Evolutionary conservation across 805 yeast species (phyloP).

Genomic region (Saccharomycopsis malanga): DNA sequence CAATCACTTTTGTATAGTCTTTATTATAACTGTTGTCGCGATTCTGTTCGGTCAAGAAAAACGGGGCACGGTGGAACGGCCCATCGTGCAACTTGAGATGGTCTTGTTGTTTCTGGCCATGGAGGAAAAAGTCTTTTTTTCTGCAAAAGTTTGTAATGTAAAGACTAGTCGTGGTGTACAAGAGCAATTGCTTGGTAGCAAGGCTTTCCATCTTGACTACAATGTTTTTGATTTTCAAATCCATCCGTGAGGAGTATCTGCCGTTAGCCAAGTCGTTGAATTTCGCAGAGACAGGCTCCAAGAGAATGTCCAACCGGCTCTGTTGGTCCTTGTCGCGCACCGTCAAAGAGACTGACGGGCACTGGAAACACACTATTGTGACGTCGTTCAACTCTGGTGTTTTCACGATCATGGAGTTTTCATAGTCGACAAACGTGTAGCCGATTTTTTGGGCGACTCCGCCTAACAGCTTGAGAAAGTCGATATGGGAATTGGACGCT

Average conservation of each 20-base stretch:
- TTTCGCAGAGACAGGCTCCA: conserved; percentile 32
- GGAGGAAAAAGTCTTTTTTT: conserved; percentile 39
- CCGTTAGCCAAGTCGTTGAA: conserved; percentile 66
- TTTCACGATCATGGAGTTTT: conserved; percentile 60
- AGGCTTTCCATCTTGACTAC: conserved; percentile 28
- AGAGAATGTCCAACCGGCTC: conserved; percentile 24
- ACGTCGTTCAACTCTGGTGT: conserved; percentile 60
- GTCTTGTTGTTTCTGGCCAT: conserved; percentile 48
- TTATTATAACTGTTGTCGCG: conserved; percentile 43
- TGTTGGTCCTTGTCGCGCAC: conserved; percentile 32
- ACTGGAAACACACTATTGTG: conserved; percentile 50
- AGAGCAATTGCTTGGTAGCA: conserved; percentile 25
- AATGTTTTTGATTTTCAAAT: conserved; percentile 45
- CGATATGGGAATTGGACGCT: conserved; percentile 42
- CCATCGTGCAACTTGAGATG: conserved; percentile 71
- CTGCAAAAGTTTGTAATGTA: conserved; percentile 53
- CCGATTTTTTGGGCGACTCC: conserved; percentile 42
- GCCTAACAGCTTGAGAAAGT: conserved; percentile 37
- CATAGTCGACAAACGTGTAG: conserved; percentile 64
- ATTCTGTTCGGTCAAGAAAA: conserved; percentile 48
- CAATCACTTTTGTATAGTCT: conserved; percentile 44
- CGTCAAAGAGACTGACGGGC: conserved; percentile 40
- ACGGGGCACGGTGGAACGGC: conserved; percentile 74
- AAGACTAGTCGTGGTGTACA: conserved; percentile 51
- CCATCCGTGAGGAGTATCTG: conserved; percentile 51